Evolutionary conservation across 1,139 yeast genomes (phyloP).

Genomic region (Pneumocystis wakefieldiae): DNA sequence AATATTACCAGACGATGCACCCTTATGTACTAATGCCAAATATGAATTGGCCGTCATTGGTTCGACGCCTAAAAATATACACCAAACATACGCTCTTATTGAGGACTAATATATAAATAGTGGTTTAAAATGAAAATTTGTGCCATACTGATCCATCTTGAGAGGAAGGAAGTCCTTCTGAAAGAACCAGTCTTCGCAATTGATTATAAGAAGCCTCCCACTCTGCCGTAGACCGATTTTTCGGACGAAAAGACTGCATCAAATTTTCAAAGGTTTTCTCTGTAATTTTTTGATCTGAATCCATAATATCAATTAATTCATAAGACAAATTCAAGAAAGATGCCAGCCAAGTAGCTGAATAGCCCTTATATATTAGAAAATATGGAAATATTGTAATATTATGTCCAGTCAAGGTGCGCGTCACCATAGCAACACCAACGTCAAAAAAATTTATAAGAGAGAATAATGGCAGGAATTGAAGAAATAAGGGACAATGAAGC

Average conservation of each 20-base stretch:
- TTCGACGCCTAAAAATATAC: constrained; percentile 52
- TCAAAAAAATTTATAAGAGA: not conserved
- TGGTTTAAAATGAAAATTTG: not conserved
- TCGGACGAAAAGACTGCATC: not conserved
- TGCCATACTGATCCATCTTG: not conserved
- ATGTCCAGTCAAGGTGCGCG: no score
- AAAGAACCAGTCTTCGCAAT: not conserved
- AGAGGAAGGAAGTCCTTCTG: not conserved
- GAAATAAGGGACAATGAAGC: not conserved
- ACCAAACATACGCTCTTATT: constrained; percentile 59
- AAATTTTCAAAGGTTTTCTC: not conserved
- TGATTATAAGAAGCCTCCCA: not conserved
- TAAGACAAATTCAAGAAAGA: not conserved
- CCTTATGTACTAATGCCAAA: constrained; percentile 38
- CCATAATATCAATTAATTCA: not conserved
- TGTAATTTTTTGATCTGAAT: not conserved
- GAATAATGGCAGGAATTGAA: not conserved
- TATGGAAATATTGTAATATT: not conserved
- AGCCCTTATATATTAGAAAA: not conserved
- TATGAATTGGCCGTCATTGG: constrained; percentile 41
- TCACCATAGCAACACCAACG: not conserved
- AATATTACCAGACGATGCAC: constrained; percentile 32
- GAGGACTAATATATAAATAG: constrained; percentile 1
- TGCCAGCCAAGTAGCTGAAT: not conserved
- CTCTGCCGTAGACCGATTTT: not conserved